phyloP scores from a whole-genome alignment of 768 basidiomycete genomes.

The Kondoa malvinella region DNA sequence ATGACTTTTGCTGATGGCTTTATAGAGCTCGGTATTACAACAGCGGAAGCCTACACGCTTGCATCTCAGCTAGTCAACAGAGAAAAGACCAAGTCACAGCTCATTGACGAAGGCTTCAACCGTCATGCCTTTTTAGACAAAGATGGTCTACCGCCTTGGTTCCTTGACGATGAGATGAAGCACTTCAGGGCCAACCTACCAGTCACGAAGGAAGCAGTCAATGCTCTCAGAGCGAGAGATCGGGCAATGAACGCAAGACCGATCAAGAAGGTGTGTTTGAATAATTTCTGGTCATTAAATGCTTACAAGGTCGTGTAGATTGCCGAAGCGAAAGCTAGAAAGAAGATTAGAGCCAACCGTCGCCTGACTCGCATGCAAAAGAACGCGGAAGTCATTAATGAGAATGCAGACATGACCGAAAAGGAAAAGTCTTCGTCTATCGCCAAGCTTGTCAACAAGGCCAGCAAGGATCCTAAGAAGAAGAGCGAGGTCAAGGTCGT shows the following conservation, averaged over 20 bases:
- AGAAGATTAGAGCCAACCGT: conserved; percentile 74
- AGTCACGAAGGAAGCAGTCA: conserved; percentile 88
- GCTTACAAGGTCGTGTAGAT: background rate
- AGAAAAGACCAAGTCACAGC: conserved; percentile 64
- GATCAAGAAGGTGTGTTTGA: conserved; percentile 65
- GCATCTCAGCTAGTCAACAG: conserved; percentile 84
- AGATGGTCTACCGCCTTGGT: conserved; percentile 86
- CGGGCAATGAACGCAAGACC: conserved; percentile 88
- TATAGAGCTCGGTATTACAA: conserved; percentile 61
- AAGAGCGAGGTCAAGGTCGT: conserved; percentile 51
- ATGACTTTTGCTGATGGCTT: background rate
- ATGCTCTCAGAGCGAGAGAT: conserved; percentile 67
- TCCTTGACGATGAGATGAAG: conserved; percentile 87
- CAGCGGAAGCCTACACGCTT: conserved; percentile 75
- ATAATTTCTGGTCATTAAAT: background rate
- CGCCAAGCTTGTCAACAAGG: conserved; percentile 50
- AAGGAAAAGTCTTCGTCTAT: conserved; percentile 86
- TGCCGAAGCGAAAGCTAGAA: conserved; percentile 93
- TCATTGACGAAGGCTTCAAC: conserved; percentile 91
- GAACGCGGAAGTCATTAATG: conserved; percentile 84
- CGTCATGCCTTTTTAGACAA: conserved; percentile 79
- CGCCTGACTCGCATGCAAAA: conserved; percentile 80
- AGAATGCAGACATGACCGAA: conserved; percentile 75
- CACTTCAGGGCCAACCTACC: conserved; percentile 87
- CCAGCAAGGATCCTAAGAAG: conserved; percentile 41